A percentile compares a stretch with the other conserved stretches of the same genome.
phyloP scores from a whole-genome alignment of 352 stramenopile genomes.

The Phytopythium cucurbitacearum region DNA sequence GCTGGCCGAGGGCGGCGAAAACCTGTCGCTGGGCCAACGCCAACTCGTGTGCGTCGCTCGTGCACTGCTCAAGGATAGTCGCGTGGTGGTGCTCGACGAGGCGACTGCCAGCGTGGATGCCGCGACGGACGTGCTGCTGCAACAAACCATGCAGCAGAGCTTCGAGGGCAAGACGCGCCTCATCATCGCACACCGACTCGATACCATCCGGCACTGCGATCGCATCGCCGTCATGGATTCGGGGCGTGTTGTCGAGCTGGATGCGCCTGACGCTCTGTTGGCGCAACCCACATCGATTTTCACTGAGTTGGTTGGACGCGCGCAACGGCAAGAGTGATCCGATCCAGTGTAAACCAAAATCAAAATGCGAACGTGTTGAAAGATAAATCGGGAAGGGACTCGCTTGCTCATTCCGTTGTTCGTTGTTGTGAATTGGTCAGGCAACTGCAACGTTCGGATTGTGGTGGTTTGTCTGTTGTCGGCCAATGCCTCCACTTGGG shows the following conservation, averaged over 20 bases:
- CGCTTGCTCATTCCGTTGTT: too few relatives aligned
- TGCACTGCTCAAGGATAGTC: constrained; percentile 88
- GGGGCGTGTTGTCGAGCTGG: constrained; percentile 88
- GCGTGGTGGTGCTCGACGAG: constrained; percentile 93
- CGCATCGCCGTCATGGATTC: constrained; percentile 88
- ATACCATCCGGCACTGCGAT: constrained; percentile 93
- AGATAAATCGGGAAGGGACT: too few relatives aligned
- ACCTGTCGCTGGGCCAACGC: constrained; percentile 95
- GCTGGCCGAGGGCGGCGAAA: constrained; percentile 90
- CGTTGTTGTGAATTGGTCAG: too few relatives aligned
- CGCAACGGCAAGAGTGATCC: neutral
- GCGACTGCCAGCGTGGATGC: constrained; percentile 90
- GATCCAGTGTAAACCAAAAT: too few relatives aligned
- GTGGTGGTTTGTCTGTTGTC: too few relatives aligned
- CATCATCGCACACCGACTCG: constrained; percentile 92
- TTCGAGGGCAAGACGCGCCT: constrained; percentile 89
- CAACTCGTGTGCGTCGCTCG: constrained; percentile 95
- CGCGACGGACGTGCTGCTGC: constrained; percentile 55
- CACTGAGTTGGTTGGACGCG: constrained; percentile 23
- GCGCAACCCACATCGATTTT: constrained; percentile 77
- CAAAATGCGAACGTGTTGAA: too few relatives aligned
- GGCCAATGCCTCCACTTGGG: too few relatives aligned
- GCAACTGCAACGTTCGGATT: too few relatives aligned
- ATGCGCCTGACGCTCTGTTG: constrained; percentile 74
- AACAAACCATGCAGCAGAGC: constrained; percentile 81